phyloP scores from a whole-genome alignment of 2,329 filamentous ascomycete species.

The Colletotrichum phormii region DNA sequence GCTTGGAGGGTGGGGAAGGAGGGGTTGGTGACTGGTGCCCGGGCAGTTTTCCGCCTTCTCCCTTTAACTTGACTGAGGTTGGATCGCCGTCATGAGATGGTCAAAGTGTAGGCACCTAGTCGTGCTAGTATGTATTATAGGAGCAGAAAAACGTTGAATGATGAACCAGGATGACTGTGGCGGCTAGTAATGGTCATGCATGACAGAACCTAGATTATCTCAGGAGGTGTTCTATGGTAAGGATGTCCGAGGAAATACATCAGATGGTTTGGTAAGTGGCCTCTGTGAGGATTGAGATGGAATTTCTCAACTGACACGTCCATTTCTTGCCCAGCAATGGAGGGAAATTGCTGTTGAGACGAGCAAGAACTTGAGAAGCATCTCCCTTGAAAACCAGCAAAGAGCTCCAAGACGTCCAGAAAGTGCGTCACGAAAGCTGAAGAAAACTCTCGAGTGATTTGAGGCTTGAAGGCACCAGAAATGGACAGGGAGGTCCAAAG shows the following conservation, averaged over 20 bases:
- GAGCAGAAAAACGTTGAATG: background rate
- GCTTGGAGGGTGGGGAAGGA: background rate
- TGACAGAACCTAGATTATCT: background rate
- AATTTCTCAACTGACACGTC: background rate
- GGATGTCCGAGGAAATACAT: background rate
- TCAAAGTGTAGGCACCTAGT: background rate
- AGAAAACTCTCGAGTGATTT: too few relatives aligned
- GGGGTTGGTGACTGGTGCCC: too few relatives aligned
- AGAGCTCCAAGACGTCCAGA: background rate
- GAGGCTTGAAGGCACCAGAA: too few relatives aligned
- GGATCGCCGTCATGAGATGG: background rate
- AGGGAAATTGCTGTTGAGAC: background rate
- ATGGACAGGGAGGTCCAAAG: too few relatives aligned
- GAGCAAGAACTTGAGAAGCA: too few relatives aligned
- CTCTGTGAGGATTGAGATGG: background rate
- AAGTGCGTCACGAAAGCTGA: too few relatives aligned
- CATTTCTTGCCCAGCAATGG: background rate
- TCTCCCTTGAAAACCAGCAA: background rate
- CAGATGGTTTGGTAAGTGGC: background rate
- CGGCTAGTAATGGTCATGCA: conserved; percentile 9
- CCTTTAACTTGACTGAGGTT: too few relatives aligned
- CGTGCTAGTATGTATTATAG: background rate
- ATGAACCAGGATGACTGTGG: background rate
- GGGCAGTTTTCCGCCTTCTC: too few relatives aligned
- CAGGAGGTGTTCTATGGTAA: background rate